Percentiles rank a stretch among this genome's conserved stretches.
These are phyloP conservation scores for Puccinia hordei DNA, from an alignment of 1,284 basidiomycete species.

Conservation along the genomic window DNA sequence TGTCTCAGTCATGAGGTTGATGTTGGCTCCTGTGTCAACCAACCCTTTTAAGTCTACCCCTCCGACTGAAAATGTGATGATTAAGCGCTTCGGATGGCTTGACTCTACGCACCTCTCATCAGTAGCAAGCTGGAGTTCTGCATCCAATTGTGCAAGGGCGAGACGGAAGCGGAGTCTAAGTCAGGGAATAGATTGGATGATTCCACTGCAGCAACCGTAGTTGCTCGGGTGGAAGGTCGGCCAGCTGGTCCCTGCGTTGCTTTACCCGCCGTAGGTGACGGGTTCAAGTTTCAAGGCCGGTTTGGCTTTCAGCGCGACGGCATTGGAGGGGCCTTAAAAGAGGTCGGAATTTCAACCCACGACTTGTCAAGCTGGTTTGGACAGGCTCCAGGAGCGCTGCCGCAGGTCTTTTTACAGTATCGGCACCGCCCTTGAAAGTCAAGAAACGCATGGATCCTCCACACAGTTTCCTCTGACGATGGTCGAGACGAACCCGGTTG, in stretches of 20 bases:
- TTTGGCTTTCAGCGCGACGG: not conserved
- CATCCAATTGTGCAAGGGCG: not conserved
- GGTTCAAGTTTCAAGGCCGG: not conserved
- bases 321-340: slow-evolving; percentile 11
- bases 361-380: not conserved
- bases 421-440: slow-evolving; percentile 12
- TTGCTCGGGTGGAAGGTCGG: too few relatives aligned
- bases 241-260: not conserved
- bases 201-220: not conserved
- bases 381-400: not conserved
- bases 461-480: not conserved
- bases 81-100: not conserved
- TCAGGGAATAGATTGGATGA: not conserved
- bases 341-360: not conserved
- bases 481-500: too few relatives aligned
- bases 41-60: not conserved
- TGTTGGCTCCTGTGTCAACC: too few relatives aligned
- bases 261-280: not conserved
- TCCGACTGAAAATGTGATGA: slow-evolving; percentile 14
- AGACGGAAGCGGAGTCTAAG: not conserved
- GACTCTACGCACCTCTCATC: not conserved
- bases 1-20: not conserved
- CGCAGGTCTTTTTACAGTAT: too few relatives aligned
- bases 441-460: not conserved
- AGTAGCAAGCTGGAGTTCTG: not conserved